Base-by-base conservation (phyloP, 352 stramenopile species). In the Phytopythium litorale region DNA sequence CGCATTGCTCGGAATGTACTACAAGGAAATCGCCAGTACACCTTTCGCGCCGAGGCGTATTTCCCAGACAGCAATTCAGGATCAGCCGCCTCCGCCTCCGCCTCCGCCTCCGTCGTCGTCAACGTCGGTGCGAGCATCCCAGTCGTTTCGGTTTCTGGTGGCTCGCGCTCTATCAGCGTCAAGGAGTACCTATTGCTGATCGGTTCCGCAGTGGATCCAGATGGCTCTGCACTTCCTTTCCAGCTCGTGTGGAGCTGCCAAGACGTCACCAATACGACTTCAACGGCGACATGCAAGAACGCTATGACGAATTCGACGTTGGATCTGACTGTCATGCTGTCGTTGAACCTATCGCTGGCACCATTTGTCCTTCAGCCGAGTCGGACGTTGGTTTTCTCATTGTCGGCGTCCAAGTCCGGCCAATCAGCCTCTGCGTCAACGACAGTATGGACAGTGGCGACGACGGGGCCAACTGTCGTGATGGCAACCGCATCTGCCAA, bases 1-100 rank as follows among this genome's bases (percentile, higher is more conserved):
- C 76, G 71, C 18, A 54, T 91, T 0, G 52, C 71, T 0, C 67
- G 77, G 2, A 68, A 75, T 6, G 53, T 64, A 11, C 58, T 93
- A 0, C 58, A 72, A 19, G 65, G 67, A 7, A 73, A 70, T 3
- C 67, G 64, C n/a, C 78, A 71, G 2, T 91, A 91, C 50, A 75
- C 66, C n/a, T 87, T 93, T 51, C 70, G 63, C 21, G 62, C 76
- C 25, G 75, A 88, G n/a, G 80, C 75, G 1, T 87, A 72, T 38
- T 81, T 84, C 60, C 60, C 60, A 15, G 49, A 57, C 5, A 82
- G 62, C 11, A 78, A 74, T 51, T 78, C n/a, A 18, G 23, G 16
- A 32, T 32, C 33, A 4, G 33, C 15, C 23, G 19, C 53, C 8
- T 59, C 75, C 21, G 70, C 73, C 7, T 73, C 67, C 0, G 76